Base-by-base conservation (phyloP, 345 rosid genomes). In the Geranium brycei region DNA sequence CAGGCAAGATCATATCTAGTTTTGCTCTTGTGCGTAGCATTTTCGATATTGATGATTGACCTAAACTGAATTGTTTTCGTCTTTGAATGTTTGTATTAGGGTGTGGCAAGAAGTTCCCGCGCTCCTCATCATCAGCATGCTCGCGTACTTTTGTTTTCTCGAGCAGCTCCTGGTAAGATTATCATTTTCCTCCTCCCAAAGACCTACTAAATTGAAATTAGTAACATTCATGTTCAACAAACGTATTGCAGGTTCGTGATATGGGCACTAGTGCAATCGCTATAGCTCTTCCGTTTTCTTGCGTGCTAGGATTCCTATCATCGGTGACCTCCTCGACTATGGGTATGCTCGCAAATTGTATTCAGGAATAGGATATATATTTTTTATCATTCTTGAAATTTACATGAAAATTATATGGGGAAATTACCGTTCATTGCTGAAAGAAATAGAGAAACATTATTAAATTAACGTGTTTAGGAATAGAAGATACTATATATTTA, bases 71-170 rank as follows among this genome's bases (percentile, higher is more conserved):
- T n/a, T n/a, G n/a, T n/a, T n/a, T n/a, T n/a, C n/a, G n/a, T n/a
- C n/a, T 17, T 4, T 17, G 19, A 2, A 23, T 4, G 47, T 6
- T 75, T 32, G 71, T 58, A 41, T 65, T 73, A 91, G 98, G 82
- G 73, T 87, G 51, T 89, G 98, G 96, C 97, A 86, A 78, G 96
- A 92, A 79, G 88, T 84, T 1, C 96, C 97, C 0, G 76, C 83
- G 65, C 89, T 93, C 7, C 82, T 93, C 63, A 81, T 87, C 31
- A 74, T 92, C 74, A 92, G 95, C 83, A 87, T 89, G 89, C 93
- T 87, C 30, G 83, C 89, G 17, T 92, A 89, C 78, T 92, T 92
- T 71, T 92, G 98, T 68, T 89, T 85, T 77, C 93, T 92, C 0
- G 98, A 92, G 81, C 96, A 92, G 78, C 93, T 87, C 17, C 67